These are phyloP conservation scores for Carpinus fangiana DNA, from an alignment of 306 rosid species.

Conservation along the genomic window DNA sequence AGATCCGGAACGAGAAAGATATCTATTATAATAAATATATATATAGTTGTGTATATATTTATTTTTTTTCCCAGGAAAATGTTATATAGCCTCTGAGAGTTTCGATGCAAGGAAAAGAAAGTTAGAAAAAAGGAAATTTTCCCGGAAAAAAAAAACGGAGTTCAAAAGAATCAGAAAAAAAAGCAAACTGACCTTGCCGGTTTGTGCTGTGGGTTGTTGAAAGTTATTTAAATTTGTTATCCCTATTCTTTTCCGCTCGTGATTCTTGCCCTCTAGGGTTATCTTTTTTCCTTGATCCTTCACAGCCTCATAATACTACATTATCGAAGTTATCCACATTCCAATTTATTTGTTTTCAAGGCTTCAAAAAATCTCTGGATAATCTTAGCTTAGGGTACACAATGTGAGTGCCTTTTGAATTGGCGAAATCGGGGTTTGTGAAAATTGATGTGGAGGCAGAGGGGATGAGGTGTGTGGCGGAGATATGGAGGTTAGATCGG, in stretches of 20 bases:
- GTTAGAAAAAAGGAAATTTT: slow-evolving; percentile 2
- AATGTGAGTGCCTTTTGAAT: neutral
- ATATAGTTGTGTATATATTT: too few species aligned
- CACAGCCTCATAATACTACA: slow-evolving; percentile 10
- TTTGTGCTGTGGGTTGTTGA: slow-evolving; percentile 25
- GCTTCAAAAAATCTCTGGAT: neutral
- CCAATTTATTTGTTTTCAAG: neutral
- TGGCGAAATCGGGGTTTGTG: slow-evolving; percentile 21
- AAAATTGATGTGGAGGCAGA: slow-evolving; percentile 31
- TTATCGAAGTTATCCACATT: neutral
- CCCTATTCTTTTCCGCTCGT: slow-evolving; percentile 8
- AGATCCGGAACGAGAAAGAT: too few species aligned
- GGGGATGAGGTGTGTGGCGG: slow-evolving; percentile 57
- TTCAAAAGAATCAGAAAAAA: slow-evolving; percentile 23
- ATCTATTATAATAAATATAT: too few species aligned
- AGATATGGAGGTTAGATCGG: slow-evolving; percentile 92
- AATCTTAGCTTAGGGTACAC: neutral
- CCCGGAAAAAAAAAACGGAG: slow-evolving; percentile 9
- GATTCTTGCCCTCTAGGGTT: neutral
- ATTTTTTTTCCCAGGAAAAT: neutral
- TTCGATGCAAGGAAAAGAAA: slow-evolving; percentile 10
- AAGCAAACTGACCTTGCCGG: slow-evolving; percentile 11
- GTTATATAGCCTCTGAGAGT: slow-evolving; percentile 26
- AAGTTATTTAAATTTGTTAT: slow-evolving; percentile 23
- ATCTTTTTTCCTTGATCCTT: neutral